These are phyloP conservation scores for Pythium pyrilobum DNA, from an alignment of 352 stramenopile species.

Conservation along the genomic window DNA sequence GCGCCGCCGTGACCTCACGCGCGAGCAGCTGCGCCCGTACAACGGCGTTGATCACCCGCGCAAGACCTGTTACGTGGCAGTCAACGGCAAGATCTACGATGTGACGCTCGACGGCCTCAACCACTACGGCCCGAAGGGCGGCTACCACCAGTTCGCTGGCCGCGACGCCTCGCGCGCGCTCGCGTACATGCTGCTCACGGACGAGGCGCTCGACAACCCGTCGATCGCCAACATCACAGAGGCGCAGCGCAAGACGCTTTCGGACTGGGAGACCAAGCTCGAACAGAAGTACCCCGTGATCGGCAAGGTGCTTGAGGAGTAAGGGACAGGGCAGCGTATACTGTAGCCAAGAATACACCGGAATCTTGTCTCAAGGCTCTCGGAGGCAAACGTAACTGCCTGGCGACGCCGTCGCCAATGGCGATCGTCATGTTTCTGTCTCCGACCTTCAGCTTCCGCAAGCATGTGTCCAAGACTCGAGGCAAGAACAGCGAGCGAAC, in stretches of 20 bases:
- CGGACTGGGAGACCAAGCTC: constrained; percentile 97
- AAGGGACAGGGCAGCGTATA: no score
- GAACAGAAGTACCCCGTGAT: constrained; percentile 94
- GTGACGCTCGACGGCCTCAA: constrained; percentile 91
- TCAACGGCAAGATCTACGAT: constrained; percentile 96
- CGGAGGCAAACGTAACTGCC: no score
- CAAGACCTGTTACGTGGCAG: constrained; percentile 92
- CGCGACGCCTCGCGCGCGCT: constrained; percentile 93
- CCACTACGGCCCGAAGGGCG: constrained; percentile 92
- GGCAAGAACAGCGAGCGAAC: no score
- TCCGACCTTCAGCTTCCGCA: background rate
- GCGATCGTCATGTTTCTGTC: background rate
- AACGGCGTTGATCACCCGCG: constrained; percentile 81
- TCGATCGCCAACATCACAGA: constrained; percentile 89
- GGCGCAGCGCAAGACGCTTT: constrained; percentile 90
- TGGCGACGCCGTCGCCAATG: no score
- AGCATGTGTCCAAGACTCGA: no score
- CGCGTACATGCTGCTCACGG: constrained; percentile 96
- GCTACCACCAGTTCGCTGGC: constrained; percentile 96
- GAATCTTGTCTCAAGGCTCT: no score
- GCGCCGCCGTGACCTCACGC: constrained; percentile 61
- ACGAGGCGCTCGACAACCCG: constrained; percentile 90
- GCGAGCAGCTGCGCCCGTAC: constrained; percentile 78
- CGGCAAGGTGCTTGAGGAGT: constrained; percentile 51
- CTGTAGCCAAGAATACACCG: no score